phyloP scores from a whole-genome alignment of 1,284 basidiomycete species.

The Ganoderma meredithae region DNA sequence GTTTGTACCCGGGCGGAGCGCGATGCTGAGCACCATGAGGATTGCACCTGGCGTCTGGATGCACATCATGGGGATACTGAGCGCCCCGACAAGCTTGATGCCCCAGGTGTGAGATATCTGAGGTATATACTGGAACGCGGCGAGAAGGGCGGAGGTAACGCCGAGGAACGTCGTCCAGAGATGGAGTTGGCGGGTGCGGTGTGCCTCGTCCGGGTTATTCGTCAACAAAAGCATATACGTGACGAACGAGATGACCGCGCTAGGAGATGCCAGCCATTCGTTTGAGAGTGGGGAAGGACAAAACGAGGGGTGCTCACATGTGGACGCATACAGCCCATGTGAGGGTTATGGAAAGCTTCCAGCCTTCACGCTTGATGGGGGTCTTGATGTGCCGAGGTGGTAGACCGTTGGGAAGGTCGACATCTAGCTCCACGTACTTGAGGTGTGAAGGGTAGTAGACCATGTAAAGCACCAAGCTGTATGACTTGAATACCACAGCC shows the following conservation, averaged over 20 bases:
- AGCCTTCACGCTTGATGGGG: conserved; percentile 65
- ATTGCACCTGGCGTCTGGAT: conserved; percentile 94
- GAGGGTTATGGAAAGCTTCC: conserved; percentile 79
- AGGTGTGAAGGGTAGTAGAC: conserved; percentile 89
- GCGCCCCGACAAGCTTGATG: conserved; percentile 85
- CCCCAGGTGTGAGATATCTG: conserved; percentile 86
- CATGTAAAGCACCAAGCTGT: conserved; percentile 89
- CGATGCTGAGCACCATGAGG: conserved; percentile 88
- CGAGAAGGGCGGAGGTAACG: conserved; percentile 80
- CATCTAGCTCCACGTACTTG: conserved; percentile 66
- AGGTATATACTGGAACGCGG: conserved; percentile 87
- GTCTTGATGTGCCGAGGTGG: conserved; percentile 56
- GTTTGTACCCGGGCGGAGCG: conserved; percentile 77
- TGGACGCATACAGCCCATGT: conserved; percentile 79
- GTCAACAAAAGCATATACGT: conserved; percentile 64
- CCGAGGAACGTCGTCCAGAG: conserved; percentile 91
- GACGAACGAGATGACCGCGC: conserved; percentile 58
- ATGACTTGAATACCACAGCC: neutral
- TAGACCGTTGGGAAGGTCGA: conserved; percentile 52
- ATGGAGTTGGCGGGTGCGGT: conserved; percentile 51
- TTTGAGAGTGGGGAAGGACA: neutral
- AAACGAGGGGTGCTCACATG: conserved; percentile 55
- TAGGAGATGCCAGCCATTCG: conserved; percentile 40
- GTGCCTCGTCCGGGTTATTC: conserved; percentile 47
- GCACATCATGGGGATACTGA: conserved; percentile 94